Evolutionary conservation across 352 stramenopile species (phyloP).

Genomic region (Elongisporangium prolatum): DNA sequence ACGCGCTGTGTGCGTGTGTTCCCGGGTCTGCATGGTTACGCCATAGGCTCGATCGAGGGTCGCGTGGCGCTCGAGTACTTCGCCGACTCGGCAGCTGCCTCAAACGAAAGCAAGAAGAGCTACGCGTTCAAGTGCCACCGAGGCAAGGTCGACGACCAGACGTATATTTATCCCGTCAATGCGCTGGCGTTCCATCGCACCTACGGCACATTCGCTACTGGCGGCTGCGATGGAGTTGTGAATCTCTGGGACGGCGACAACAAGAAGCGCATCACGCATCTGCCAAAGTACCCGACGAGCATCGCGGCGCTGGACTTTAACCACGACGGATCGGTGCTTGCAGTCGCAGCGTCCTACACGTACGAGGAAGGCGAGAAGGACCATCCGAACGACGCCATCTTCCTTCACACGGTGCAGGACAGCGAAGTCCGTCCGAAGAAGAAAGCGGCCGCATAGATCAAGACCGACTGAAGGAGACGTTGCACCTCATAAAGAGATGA

Average conservation of each 20-base stretch:
- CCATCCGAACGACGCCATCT: conserved; percentile 93
- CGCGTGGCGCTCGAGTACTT: conserved; percentile 97
- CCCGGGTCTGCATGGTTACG: conserved; percentile 74
- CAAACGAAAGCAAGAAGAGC: conserved; percentile 52
- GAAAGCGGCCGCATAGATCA: conserved; percentile 22
- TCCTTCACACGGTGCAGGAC: conserved; percentile 86
- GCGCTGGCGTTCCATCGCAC: conserved; percentile 93
- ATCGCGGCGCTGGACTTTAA: conserved; percentile 95
- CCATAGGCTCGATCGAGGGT: conserved; percentile 94
- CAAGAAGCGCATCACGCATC: conserved; percentile 92
- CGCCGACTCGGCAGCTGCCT: conserved; percentile 33
- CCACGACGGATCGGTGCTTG: conserved; percentile 89
- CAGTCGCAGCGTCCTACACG: conserved; percentile 95
- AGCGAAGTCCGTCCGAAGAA: conserved; percentile 85
- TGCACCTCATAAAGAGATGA: background rate
- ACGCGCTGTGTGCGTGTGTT: conserved; percentile 86
- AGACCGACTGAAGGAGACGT: background rate
- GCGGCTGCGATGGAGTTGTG: conserved; percentile 91
- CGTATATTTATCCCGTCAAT: conserved; percentile 95
- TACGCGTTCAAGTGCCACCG: conserved; percentile 99
- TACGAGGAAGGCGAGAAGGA: conserved; percentile 97
- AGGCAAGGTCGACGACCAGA: conserved; percentile 75
- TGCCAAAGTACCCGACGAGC: conserved; percentile 82
- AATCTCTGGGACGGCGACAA: conserved; percentile 94
- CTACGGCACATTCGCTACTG: conserved; percentile 94